A percentile compares a stretch with the other conserved stretches of the same genome.
Evolutionary conservation across 2,329 filamentous ascomycete genomes (phyloP).

Genomic region (Dactylella cylindrospora): DNA sequence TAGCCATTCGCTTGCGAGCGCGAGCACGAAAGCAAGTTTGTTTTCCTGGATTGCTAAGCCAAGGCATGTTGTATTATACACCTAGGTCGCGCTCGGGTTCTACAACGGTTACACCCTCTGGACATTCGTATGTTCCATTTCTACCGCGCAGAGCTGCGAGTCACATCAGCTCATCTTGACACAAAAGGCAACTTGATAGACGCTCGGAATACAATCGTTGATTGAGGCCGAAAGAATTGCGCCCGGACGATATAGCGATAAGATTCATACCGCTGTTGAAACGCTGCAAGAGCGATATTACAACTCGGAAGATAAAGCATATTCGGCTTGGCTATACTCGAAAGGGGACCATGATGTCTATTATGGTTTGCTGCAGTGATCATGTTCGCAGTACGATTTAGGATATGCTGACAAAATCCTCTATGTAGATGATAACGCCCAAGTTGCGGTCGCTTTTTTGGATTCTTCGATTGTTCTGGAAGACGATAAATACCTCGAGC

Average conservation of each 20-base stretch:
- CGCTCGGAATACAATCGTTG: conserved; percentile 29
- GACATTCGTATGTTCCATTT: conserved; percentile 35
- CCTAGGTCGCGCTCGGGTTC: conserved; percentile 29
- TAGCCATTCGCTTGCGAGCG: not conserved
- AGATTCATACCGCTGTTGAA: conserved; percentile 29
- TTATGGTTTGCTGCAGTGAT: conserved; percentile 9
- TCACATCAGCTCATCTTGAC: not conserved
- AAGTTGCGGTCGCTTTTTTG: conserved; percentile 30
- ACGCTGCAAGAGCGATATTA: conserved; percentile 40
- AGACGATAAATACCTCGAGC: conserved; percentile 33
- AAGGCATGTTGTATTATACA: too few relatives aligned
- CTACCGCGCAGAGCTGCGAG: not conserved
- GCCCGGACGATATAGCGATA: conserved; percentile 21
- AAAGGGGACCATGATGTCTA: conserved; percentile 37
- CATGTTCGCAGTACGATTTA: too few relatives aligned
- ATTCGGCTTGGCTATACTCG: conserved; percentile 35
- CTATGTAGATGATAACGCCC: conserved; percentile 36
- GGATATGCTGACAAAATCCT: not conserved
- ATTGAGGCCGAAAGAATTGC: conserved; percentile 36
- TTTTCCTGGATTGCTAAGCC: too few relatives aligned
- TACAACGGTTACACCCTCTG: conserved; percentile 42
- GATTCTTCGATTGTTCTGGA: conserved; percentile 21
- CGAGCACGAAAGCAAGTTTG: not conserved
- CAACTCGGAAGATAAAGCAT: conserved; percentile 34
- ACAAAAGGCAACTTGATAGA: conserved; percentile 6